Evolutionary conservation across 768 basidiomycete genomes (phyloP).

Genomic region (Strobilomyces confusus): DNA sequence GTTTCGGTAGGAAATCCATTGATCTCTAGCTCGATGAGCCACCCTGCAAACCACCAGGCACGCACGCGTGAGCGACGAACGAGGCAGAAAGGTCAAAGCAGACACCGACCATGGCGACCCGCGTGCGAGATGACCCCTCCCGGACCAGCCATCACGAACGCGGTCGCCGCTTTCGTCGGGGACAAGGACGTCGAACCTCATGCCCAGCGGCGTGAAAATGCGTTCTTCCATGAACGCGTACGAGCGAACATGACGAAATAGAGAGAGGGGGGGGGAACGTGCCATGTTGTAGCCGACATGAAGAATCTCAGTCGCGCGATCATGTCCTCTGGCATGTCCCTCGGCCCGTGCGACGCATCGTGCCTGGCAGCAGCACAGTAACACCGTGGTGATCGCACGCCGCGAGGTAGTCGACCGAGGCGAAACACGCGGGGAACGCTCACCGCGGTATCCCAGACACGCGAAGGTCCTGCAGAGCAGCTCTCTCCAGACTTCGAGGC

Average conservation of each 20-base stretch:
- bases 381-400: too few relatives aligned
- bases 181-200: constrained; percentile 27
- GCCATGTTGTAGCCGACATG: constrained; percentile 17
- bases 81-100: too few relatives aligned
- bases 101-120: constrained; percentile 35
- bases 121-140: constrained; percentile 43
- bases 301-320: constrained; percentile 28
- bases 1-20: constrained; percentile 31
- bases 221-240: constrained; percentile 39
- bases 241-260: constrained; percentile 9
- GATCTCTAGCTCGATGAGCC: constrained; percentile 34
- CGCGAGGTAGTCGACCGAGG: too few relatives aligned
- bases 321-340: constrained; percentile 25
- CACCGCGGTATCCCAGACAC: constrained; percentile 39
- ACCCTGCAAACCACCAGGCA: constrained; percentile 35
- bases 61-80: background rate
- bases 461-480: constrained; percentile 38
- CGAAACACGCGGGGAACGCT: too few relatives aligned
- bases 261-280: background rate
- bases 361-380: constrained; percentile 25
- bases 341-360: constrained; percentile 29
- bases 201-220: constrained; percentile 38
- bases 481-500: constrained; percentile 34
- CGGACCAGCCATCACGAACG: constrained; percentile 32
- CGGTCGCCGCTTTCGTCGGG: constrained; percentile 28